Evolutionary conservation across 148 eudicot species (phyloP), one percentile per base, ranked within the genome.

Genomic region (Camellia granthamiana): DNA sequence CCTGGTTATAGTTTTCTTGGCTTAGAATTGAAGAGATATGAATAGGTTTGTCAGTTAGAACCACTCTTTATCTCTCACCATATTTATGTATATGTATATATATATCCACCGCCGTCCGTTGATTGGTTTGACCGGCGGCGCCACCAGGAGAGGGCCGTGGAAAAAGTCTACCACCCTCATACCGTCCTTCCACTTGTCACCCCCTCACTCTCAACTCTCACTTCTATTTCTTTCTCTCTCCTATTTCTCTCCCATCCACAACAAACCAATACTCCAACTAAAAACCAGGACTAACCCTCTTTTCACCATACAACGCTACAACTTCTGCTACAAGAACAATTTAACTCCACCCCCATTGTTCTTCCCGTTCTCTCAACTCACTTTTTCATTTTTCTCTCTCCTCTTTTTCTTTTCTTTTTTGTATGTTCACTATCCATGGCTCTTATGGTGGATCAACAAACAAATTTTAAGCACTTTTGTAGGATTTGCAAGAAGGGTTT

Each of bases 401-500:
- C 0, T 15, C 51, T 76, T 54, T 78, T 15, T 62, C 62, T 69
- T 8, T 51, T 72, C 52, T 7, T 49, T 47, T 49, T 49, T 4
- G 52, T 7, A 5, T 49, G 52, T 49, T 30, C 47, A 42, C n/a
- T 23, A 19, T 51, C 54, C 44, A 93, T 93, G 97, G 97, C 92
- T 69, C 84, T 92, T 54, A 74, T 81, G 63, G 87, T 77, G 7
- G 93, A 93, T 60, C 89, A 90, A 70, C 86, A 89, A 67, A 72
- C 90, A 58, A 89, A 83, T 69, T 95, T 85, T 69, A 95, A 93
- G 83, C 90, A 95, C 51, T 91, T 93, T 87, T 95, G 99, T 82
- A 88, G 90, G 58, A 88, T 93, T 12, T 95, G 99, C 80, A 92
- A 89, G 81, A 95, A 91, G 72, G 99, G 99, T 4, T 95, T 95